phyloP scores from a whole-genome alignment of 225 moss, liverwort and hornwort species.

The Thuidium tamariscinum region DNA sequence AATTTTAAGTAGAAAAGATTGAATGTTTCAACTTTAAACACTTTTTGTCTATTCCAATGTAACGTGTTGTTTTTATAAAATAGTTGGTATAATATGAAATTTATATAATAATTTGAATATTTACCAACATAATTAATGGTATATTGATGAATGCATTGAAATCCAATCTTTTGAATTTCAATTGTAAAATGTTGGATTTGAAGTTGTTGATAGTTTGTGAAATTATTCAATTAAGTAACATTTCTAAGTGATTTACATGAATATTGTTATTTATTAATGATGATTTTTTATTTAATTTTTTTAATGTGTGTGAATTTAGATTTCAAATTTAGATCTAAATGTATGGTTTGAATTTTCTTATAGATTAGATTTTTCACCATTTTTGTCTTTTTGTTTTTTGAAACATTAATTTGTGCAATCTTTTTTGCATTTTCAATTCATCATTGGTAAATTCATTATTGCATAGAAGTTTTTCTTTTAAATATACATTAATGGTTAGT shows the following conservation, averaged over 20 bases:
- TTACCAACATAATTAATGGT: background rate
- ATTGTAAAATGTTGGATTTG: background rate
- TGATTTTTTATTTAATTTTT: background rate
- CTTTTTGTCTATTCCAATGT: background rate
- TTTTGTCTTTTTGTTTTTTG: background rate
- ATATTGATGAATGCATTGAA: background rate
- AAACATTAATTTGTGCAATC: background rate
- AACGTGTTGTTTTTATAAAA: background rate
- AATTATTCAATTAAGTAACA: background rate
- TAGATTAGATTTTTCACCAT: background rate
- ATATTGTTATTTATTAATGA: background rate
- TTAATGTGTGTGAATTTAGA: background rate
- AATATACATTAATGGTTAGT: constrained; percentile 7
- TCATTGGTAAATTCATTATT: constrained; percentile 3
- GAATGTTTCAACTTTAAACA: background rate
- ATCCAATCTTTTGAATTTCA: background rate
- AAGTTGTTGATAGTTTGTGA: background rate
- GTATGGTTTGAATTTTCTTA: background rate
- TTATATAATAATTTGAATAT: background rate
- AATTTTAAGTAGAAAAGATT: background rate
- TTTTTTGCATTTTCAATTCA: constrained; percentile 26
- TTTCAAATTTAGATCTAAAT: background rate
- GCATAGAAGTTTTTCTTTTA: constrained; percentile 1
- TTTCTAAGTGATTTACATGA: background rate
- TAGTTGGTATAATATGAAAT: background rate